phyloP scores from a whole-genome alignment of 2,329 filamentous ascomycete genomes.

The Endothia cerciana region DNA sequence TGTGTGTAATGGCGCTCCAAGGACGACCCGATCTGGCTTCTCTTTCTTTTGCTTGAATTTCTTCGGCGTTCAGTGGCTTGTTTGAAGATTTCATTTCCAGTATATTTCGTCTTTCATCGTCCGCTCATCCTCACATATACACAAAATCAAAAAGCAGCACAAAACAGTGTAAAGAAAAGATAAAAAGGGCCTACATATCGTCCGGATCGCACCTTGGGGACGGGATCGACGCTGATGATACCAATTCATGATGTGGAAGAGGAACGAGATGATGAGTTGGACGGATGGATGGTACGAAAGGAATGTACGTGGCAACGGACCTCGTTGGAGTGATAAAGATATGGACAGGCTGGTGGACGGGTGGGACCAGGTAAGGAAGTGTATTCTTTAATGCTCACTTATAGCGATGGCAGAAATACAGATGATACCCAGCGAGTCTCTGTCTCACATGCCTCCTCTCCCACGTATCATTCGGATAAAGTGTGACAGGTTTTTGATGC shows the following conservation, averaged over 20 bases:
- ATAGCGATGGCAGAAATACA: slow-evolving; percentile 32
- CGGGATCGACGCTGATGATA: slow-evolving; percentile 23
- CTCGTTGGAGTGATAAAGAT: slow-evolving; percentile 13
- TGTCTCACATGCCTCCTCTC: neutral
- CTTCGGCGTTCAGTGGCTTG: slow-evolving; percentile 19
- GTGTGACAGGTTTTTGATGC: too few relatives aligned
- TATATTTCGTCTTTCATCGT: slow-evolving; percentile 23
- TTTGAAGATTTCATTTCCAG: slow-evolving; percentile 21
- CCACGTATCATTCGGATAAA: too few relatives aligned
- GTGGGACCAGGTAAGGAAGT: slow-evolving; percentile 15
- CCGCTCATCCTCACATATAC: slow-evolving; percentile 13
- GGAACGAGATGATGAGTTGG: slow-evolving; percentile 9
- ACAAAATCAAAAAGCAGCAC: slow-evolving; percentile 19
- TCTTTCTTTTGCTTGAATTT: slow-evolving; percentile 14
- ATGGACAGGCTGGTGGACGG: slow-evolving; percentile 6
- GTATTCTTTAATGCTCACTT: slow-evolving; percentile 28
- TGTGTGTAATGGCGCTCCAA: slow-evolving; percentile 1
- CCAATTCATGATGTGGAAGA: slow-evolving; percentile 25
- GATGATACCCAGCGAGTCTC: slow-evolving; percentile 29
- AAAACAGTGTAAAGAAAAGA: slow-evolving; percentile 17
- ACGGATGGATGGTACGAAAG: slow-evolving; percentile 19
- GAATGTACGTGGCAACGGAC: slow-evolving; percentile 15
- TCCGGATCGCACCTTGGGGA: slow-evolving; percentile 10
- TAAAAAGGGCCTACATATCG: slow-evolving; percentile 15
- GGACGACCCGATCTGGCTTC: slow-evolving; percentile 10